Base-by-base conservation (phyloP, 1,139 yeast species). In the Hansenula lynferdii region DNA sequence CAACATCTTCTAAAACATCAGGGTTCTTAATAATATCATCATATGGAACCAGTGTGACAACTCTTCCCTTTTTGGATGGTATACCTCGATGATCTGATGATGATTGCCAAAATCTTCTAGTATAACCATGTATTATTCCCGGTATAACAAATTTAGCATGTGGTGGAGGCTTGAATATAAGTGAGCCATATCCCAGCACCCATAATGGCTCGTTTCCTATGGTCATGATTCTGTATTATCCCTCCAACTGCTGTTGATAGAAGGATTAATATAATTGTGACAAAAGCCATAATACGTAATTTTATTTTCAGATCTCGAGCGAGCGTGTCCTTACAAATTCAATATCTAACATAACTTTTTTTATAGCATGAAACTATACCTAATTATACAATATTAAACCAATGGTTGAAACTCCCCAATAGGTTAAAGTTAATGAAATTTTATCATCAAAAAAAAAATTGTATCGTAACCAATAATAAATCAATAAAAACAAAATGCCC, bases 61-160 rank as follows among this genome's bases (percentile, higher is more conserved):
- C 97, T 33, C 97, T 62, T 1, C 97, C 97, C 0, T 96, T 96
- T 9, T 64, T 58, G 40, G 77, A 85, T 0, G 87, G 87, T 0
- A 95, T 85, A 0, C 97, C 97, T 39, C 97, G 64, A 58, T 90
- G 96, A 58, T 90, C 97, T 17, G 81, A 77, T 7, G 94, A 81
- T 31, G 86, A 76, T 61, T 89, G 96, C 97, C 97, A 90, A 57
- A 90, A 90, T 39, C 96, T 65, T 19, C 97, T 69, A 3, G 83
- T 75, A 50, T 69, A 87, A 1, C 96, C 96, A 41, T 71, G 69
- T 22, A 90, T 69, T 43, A 80, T 75, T 0, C 97, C 97, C 0
- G 86, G 79, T 8, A 85, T 77, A 30, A 77, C 65, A 46, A 74
- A 70, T 34, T 70, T 72, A 16, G 74, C 70, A 42, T 77, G 76